A percentile compares a stretch with the other conserved stretches of the same genome.
Evolutionary conservation across 2,329 filamentous ascomycete genomes (phyloP).

Genomic region (Penicillium vulpinum): DNA sequence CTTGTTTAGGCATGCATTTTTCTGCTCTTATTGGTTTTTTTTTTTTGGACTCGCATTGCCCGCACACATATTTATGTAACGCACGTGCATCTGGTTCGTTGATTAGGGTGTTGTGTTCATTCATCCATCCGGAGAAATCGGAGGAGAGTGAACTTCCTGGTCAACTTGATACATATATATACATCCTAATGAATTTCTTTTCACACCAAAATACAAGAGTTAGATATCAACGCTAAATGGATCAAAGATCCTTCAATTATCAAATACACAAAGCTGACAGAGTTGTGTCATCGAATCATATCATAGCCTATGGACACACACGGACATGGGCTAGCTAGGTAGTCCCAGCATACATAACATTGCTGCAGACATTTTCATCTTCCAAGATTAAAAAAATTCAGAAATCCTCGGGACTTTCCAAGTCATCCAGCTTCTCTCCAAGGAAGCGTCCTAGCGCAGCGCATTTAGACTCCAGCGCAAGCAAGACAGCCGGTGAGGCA

Average conservation of each 20-base stretch:
- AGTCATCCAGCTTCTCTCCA: constrained; percentile 41
- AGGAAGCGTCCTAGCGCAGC: constrained; percentile 44
- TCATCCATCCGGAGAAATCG: not conserved
- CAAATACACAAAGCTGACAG: not conserved
- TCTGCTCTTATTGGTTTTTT: not conserved
- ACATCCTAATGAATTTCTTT: constrained; percentile 7
- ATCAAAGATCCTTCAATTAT: not conserved
- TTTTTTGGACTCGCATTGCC: not conserved
- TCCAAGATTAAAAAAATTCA: constrained; percentile 23
- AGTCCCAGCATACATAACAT: not conserved
- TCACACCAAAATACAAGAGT: not conserved
- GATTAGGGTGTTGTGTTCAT: not conserved
- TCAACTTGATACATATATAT: constrained; percentile 5
- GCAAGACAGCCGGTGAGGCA: constrained; percentile 39
- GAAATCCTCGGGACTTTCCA: constrained; percentile 47
- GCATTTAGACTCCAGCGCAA: constrained; percentile 46
- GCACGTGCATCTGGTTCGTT: not conserved
- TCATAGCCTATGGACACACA: not conserved
- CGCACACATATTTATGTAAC: not conserved
- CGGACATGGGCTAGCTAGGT: no score
- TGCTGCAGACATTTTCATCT: not conserved
- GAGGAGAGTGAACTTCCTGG: not conserved
- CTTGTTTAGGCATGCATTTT: not conserved
- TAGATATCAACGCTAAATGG: constrained; percentile 2
- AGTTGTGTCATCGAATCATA: not conserved